A percentile compares a stretch with the other conserved stretches of the same genome.
These are phyloP conservation scores for Cardamine chenopodiifolia DNA, from an alignment of 345 rosid genomes.

Conservation along the genomic window DNA sequence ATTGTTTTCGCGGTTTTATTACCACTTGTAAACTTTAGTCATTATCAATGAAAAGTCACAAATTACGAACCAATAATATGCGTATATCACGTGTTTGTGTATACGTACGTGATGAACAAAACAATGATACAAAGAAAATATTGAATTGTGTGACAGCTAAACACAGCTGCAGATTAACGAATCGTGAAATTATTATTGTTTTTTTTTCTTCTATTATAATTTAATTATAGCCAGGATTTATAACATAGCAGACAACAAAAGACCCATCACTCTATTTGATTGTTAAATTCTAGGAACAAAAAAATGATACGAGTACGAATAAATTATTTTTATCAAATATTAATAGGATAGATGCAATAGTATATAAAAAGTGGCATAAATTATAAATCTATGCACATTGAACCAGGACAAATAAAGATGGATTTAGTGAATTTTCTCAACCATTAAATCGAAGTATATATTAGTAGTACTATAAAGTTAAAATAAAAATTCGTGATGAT, in stretches of 20 bases:
- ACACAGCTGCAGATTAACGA: conserved; percentile 58
- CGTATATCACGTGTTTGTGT: conserved; percentile 37
- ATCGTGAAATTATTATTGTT: conserved; percentile 27
- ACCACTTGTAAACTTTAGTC: neutral
- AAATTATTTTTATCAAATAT: neutral
- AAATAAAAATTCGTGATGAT: neutral
- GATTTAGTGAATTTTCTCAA: conserved; percentile 12
- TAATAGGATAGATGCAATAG: neutral
- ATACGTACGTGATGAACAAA: conserved; percentile 30
- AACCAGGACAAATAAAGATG: conserved; percentile 37
- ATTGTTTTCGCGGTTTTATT: neutral
- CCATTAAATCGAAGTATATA: conserved; percentile 15
- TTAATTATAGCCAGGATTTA: conserved; percentile 36
- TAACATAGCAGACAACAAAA: conserved; percentile 47
- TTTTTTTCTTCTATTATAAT: conserved; percentile 4
- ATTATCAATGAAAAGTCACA: conserved; percentile 10
- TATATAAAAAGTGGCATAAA: conserved; percentile 19
- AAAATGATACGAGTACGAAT: conserved; percentile 14
- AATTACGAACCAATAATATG: conserved; percentile 24
- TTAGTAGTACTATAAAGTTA: neutral
- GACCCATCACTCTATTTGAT: conserved; percentile 35
- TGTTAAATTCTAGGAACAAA: conserved; percentile 30
- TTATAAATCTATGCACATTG: conserved; percentile 34
- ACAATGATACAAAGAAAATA: neutral
- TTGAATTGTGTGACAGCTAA: conserved; percentile 43